Evolutionary conservation across 345 rosid species (phyloP), one percentile per base, ranked within the genome.

Genomic region (Brassica carinata): DNA sequence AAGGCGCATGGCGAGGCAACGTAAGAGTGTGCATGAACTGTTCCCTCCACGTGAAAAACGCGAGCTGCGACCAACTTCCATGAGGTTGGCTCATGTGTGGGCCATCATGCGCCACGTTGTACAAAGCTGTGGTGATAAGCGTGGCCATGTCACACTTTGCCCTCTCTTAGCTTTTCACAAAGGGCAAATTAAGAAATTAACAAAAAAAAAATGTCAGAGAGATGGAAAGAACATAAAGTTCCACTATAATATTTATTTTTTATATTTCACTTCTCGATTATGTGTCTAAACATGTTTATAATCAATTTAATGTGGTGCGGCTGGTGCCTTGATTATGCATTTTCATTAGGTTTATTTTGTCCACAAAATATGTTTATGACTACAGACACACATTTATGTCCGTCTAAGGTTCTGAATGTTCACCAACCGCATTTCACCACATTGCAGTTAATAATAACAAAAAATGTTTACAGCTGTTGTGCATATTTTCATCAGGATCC

Each of bases 1-100:
- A 76, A 71, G 31, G 84, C 84, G 81, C 81, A 81, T 81, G 84
- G 73, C 65, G 8, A 66, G 69, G 64, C 69, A 59, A 76, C 73
- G 77, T 76, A 3, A 76, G 81, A 81, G 84, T 76, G 84, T 81
- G 84, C 77, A 81, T 72, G 73, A 26, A 81, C 84, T 81, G 84
- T 81, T 81, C 74, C 27, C 2, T 45, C 77, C 84, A 81, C 84
- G 77, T 81, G 84, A 58, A 0, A 58, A 59, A 45, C 81, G 61
- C 67, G 77, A 66, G 74, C 10, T 72, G 45, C 66, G 61, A 67
- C 59, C 2, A 71, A 34, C 77, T 71, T 71, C 81, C 84, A 81
- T 81, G 81, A 81, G 84, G 33, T 76, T 43, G 77, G 77, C 84
- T 81, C 72, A 81, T 53, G 69, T 75, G 68, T 8, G 83, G 80